Percentiles rank a stretch among this genome's conserved stretches.
Conservation (phyloP, 352 stramenopile species). For the Phytophthora ohioensis region DNA sequence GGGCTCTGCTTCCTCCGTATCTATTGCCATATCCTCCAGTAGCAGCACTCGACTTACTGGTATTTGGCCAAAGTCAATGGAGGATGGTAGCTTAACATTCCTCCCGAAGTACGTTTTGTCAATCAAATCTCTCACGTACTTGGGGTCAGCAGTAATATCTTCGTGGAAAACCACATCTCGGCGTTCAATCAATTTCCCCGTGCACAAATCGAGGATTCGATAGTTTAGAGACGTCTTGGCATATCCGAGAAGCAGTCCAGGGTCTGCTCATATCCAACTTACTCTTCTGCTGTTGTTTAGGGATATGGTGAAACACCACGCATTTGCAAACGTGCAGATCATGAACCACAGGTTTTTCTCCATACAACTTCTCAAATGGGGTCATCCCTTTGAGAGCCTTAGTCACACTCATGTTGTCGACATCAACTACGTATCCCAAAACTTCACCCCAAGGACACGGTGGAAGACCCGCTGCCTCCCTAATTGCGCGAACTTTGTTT, state of each 20-base stretch:
- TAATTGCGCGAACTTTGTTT: slow-evolving; percentile 13
- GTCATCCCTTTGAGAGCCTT: not conserved
- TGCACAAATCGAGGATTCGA: not conserved
- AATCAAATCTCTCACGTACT: not conserved
- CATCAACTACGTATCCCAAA: slow-evolving; percentile 10
- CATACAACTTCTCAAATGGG: not conserved
- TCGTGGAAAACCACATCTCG: not conserved
- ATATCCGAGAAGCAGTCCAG: not conserved
- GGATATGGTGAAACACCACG: slow-evolving; percentile 9
- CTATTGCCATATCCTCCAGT: not conserved
- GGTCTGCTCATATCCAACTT: not conserved
- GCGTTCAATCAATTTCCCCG: not conserved
- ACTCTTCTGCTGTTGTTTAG: slow-evolving; percentile 1
- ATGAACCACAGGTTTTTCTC: not conserved
- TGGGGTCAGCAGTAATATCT: not conserved
- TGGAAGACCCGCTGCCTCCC: slow-evolving; percentile 6
- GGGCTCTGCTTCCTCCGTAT: not conserved
- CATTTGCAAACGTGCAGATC: not conserved
- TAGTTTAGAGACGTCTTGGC: not conserved
- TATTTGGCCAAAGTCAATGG: not conserved
- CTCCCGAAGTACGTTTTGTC: not conserved
- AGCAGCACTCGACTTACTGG: not conserved
- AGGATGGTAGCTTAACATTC: not conserved
- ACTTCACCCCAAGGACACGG: not conserved
- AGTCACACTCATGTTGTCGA: slow-evolving; percentile 15